phyloP scores from a whole-genome alignment of 306 rosid genomes.

The Lithocarpus polystachyus region DNA sequence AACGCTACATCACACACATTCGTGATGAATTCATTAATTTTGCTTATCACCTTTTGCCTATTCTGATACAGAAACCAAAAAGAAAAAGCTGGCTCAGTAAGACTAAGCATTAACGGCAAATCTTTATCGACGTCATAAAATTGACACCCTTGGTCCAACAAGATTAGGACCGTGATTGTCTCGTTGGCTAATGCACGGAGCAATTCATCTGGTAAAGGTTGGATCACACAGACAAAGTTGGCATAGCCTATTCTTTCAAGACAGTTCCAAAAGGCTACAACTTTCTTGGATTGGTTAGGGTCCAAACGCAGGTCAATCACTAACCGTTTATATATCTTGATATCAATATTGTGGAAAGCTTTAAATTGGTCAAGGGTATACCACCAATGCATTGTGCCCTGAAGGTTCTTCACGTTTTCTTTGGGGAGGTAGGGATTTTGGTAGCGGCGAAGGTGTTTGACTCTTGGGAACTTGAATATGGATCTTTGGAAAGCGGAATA shows the following conservation, averaged over 20 bases:
- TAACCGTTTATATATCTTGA: neutral
- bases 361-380: neutral
- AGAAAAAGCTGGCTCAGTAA: neutral
- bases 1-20: conserved; percentile 9
- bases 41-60: neutral
- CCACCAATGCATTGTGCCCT: neutral
- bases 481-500: too few species aligned
- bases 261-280: conserved; percentile 14
- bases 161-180: neutral
- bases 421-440: too few species aligned
- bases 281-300: neutral
- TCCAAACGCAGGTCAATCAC: neutral
- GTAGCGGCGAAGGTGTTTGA: too few species aligned
- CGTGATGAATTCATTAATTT: neutral
- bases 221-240: neutral
- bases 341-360: conserved; percentile 8
- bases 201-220: neutral
- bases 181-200: neutral
- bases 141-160: neutral
- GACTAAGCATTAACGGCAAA: neutral
- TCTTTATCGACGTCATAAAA: neutral
- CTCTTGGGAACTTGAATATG: too few species aligned
- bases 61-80: neutral
- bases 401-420: neutral
- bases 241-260: neutral